Evolutionary conservation across 2,329 filamentous ascomycete species (phyloP), one percentile per base, ranked within the genome.

Genomic region (Aspergillus alliaceus): DNA sequence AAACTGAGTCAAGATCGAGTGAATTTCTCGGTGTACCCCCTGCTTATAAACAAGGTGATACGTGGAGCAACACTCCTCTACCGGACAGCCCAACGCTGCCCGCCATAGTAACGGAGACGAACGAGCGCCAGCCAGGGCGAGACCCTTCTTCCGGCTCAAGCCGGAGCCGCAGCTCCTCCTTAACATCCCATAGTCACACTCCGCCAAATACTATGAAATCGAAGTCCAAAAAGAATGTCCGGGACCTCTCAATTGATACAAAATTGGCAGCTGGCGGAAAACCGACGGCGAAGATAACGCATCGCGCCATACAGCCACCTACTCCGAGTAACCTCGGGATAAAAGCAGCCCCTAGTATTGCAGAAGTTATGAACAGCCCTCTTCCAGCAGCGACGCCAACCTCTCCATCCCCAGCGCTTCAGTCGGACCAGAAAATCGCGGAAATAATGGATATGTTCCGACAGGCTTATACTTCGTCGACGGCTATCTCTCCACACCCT

Each of bases 381-480:
- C 44, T 75, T n/a, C 70, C 70, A 7, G 61, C 66, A 14, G 59
- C 57, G 18, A 71, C 64, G 22, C 64, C 72, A 1, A 67, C 64
- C 25, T 55, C 61, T 9, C 48, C 63, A 50, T 66, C 66, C 20
- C 63, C 67, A 6, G 54, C 63, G 25, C 60, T 65, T 31, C 62
- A 64, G 5, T 61, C 71, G 2, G 68, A 64, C 18, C 69, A 71
- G 51, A 76, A 74, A 50, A 64, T 71, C 15, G 68, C 72, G 6
- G 75, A 77, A 54, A 73, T 77, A 31, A 77, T 78, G 73, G 70
- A 72, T 25, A 63, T 77, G 60, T 75, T 77, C 51, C 73, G 64
- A 51, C 72, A 75, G 61, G 73, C 74, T 6, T 76, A 72, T 46
- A 63, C 52, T 34, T 69, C 73, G 2, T 65, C 66, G 6, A 68